These are phyloP conservation scores for Clitoria ternatea DNA, from an alignment of 306 rosid genomes.

Conservation along the genomic window DNA sequence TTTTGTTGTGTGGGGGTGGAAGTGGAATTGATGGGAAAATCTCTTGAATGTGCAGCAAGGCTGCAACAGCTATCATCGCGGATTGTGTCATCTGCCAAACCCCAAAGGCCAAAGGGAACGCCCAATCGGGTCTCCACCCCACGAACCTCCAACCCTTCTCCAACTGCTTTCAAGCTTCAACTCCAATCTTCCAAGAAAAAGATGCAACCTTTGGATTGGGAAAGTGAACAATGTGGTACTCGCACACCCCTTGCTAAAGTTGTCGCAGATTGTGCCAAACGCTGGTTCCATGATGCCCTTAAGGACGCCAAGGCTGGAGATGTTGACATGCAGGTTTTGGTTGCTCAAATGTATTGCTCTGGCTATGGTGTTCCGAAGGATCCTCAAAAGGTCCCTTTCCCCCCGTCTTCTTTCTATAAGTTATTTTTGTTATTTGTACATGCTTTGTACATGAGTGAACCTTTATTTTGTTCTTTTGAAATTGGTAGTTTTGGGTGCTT, in stretches of 20 bases:
- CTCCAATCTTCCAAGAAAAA: constrained; percentile 11
- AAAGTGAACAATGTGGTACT: too few species aligned
- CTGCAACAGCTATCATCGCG: constrained; percentile 51
- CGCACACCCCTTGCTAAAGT: constrained; percentile 61
- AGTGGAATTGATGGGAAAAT: constrained; percentile 51
- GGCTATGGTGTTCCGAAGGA: constrained; percentile 75
- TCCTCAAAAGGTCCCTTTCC: constrained; percentile 46
- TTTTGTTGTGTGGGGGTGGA: neutral
- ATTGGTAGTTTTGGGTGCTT: too few species aligned
- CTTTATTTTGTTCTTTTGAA: too few species aligned
- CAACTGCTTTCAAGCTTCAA: constrained; percentile 30
- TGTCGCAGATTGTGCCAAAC: constrained; percentile 66
- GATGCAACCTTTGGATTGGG: constrained; percentile 39
- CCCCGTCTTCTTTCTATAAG: neutral
- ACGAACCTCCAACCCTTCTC: constrained; percentile 17
- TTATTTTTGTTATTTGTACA: too few species aligned
- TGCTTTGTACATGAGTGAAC: too few species aligned
- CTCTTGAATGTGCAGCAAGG: constrained; percentile 45
- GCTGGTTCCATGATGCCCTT: constrained; percentile 86
- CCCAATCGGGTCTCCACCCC: constrained; percentile 36
- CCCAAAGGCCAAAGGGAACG: constrained; percentile 27
- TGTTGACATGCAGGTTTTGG: constrained; percentile 60
- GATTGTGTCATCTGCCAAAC: constrained; percentile 41
- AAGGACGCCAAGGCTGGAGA: constrained; percentile 79
- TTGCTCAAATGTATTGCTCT: constrained; percentile 67